Conservation (phyloP, 2,329 filamentous ascomycete genomes). For the Aspergillus brasiliensis region DNA sequence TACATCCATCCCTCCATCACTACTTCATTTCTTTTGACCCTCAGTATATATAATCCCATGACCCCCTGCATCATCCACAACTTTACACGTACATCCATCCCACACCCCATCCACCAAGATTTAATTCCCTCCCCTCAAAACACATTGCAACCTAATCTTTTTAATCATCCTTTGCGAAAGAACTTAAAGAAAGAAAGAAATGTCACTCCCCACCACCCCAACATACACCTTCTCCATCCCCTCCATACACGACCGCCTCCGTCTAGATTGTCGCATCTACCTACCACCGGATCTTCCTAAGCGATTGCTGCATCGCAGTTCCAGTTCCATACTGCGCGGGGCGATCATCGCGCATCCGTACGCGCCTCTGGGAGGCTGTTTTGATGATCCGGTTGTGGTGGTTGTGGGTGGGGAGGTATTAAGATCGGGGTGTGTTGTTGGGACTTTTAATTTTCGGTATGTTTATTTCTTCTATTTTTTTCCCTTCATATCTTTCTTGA, state of each 20-base stretch:
- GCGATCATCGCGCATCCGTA: conserved; percentile 88
- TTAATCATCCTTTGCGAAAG: too few species aligned
- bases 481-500: neutral
- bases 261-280: conserved; percentile 81
- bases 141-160: neutral
- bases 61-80: too few species aligned
- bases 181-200: neutral
- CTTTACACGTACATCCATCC: neutral
- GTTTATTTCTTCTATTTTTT: neutral
- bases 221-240: conserved; percentile 72
- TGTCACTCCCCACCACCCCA: conserved; percentile 32
- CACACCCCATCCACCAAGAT: too few species aligned
- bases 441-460: conserved; percentile 90
- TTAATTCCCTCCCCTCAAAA: neutral
- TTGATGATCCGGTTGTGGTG: conserved; percentile 79
- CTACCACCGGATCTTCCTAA: conserved; percentile 54
- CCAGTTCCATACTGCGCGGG: conserved; percentile 45
- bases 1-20: neutral
- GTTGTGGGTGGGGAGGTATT: conserved; percentile 66
- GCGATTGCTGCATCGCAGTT: conserved; percentile 23
- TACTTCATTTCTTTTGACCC: too few species aligned
- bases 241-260: conserved; percentile 75
- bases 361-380: conserved; percentile 80
- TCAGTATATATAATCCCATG: too few species aligned
- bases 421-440: conserved; percentile 71